These are phyloP conservation scores for Lantana camara DNA, from an alignment of 257 asterid species.

Conservation along the genomic window DNA sequence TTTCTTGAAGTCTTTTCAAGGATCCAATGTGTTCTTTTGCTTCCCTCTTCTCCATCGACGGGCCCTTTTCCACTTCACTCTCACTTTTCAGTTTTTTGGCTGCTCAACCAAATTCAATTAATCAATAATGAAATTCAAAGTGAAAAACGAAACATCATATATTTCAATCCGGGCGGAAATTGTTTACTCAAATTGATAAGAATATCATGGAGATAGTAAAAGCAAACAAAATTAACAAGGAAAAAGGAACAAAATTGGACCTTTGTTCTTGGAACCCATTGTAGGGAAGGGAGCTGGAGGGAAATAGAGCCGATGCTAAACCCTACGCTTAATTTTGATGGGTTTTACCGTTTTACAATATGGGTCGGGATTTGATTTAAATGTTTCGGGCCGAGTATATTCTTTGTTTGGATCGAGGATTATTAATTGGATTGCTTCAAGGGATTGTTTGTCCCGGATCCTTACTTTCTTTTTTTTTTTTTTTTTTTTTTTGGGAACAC, in stretches of 20 bases:
- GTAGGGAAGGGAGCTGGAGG: slow-evolving; percentile 10
- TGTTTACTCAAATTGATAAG: neutral
- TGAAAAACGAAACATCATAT: no score
- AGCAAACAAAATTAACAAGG: neutral
- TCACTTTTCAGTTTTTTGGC: slow-evolving; percentile 34
- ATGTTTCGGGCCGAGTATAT: neutral
- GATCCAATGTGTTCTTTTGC: slow-evolving; percentile 58
- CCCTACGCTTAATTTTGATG: slow-evolving; percentile 15
- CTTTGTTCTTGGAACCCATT: slow-evolving; percentile 36
- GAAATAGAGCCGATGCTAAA: slow-evolving; percentile 12
- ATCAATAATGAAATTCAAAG: neutral
- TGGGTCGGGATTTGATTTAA: slow-evolving; percentile 25
- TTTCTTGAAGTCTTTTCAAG: slow-evolving; percentile 62
- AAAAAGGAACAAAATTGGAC: neutral
- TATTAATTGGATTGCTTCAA: neutral
- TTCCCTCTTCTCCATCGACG: slow-evolving; percentile 44
- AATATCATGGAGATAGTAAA: neutral
- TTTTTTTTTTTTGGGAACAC: no score
- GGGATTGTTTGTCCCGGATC: neutral
- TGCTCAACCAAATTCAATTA: slow-evolving; percentile 33
- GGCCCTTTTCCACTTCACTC: slow-evolving; percentile 22
- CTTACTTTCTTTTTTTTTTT: no score
- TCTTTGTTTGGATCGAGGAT: neutral
- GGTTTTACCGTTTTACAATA: slow-evolving; percentile 24
- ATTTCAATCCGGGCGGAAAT: no score